Percentiles rank a stretch among this genome's conserved stretches.
These are phyloP conservation scores for Myxozyma monticola DNA, from an alignment of 805 yeast species.

Conservation along the genomic window DNA sequence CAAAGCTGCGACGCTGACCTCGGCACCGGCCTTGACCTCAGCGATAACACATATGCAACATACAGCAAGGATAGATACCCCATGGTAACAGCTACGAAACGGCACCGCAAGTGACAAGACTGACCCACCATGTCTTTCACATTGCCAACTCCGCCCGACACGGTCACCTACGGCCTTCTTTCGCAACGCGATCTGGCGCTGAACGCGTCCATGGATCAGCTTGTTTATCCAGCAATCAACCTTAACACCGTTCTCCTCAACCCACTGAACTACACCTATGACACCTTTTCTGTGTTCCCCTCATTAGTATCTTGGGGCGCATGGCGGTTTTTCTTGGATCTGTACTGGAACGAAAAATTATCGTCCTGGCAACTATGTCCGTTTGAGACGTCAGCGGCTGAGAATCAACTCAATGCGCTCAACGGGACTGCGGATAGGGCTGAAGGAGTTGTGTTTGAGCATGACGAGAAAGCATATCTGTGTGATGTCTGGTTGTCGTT, in stretches of 20 bases:
- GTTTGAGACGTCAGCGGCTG: constrained; percentile 28
- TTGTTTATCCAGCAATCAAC: constrained; percentile 40
- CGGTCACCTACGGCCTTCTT: constrained; percentile 15
- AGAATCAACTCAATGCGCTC: neutral
- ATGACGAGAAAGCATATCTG: neutral
- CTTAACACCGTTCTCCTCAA: constrained; percentile 37
- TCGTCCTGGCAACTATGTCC: constrained; percentile 58
- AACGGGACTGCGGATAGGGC: too few species aligned
- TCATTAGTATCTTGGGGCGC: constrained; percentile 41
- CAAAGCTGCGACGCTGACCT: too few species aligned
- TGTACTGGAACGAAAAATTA: constrained; percentile 51
- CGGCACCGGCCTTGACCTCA: too few species aligned
- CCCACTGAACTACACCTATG: constrained; percentile 36
- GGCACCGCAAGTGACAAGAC: too few species aligned
- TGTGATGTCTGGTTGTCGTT: constrained; percentile 16
- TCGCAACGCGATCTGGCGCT: constrained; percentile 41
- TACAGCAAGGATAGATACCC: too few species aligned
- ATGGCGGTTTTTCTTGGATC: constrained; percentile 44
- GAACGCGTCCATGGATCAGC: constrained; percentile 39
- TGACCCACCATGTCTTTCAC: neutral
- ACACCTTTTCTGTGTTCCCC: constrained; percentile 32
- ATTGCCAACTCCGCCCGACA: constrained; percentile 11
- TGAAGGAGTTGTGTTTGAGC: constrained; percentile 1
- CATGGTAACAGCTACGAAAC: too few species aligned
- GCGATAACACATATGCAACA: too few species aligned